phyloP scores from a whole-genome alignment of 2,329 filamentous ascomycete genomes.

The Penicillium corylophilum region DNA sequence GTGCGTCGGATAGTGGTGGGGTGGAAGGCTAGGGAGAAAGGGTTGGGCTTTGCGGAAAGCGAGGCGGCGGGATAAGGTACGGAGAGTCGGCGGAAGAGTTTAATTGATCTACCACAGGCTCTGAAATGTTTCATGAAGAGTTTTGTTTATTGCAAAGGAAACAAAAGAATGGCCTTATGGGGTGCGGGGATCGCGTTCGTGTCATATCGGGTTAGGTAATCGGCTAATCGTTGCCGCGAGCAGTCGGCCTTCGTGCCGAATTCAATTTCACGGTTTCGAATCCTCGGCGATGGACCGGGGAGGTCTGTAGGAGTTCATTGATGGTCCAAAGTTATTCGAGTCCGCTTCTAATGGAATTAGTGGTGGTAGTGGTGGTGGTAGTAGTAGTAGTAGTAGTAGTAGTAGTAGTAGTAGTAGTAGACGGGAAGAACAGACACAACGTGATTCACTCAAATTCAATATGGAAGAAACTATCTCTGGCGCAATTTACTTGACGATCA shows the following conservation, averaged over 20 bases:
- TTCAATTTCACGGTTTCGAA: neutral
- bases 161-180: slow-evolving; percentile 10
- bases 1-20: slow-evolving; percentile 39
- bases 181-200: slow-evolving; percentile 22
- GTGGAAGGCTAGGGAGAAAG: slow-evolving; percentile 21
- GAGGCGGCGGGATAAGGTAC: slow-evolving; percentile 11
- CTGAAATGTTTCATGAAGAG: slow-evolving; percentile 31
- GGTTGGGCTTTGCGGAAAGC: slow-evolving; percentile 19
- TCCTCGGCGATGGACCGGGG: neutral
- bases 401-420: neutral
- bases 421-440: neutral
- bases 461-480: neutral
- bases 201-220: slow-evolving; percentile 6
- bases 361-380: neutral
- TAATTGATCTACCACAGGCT: slow-evolving; percentile 23
- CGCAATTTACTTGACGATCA: neutral
- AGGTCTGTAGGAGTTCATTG: neutral
- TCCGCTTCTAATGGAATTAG: neutral
- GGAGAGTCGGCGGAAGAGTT: slow-evolving; percentile 22
- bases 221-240: neutral
- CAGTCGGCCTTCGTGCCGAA: slow-evolving; percentile 1
- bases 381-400: neutral
- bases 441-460: neutral
- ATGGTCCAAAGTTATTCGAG: neutral
- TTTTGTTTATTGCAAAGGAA: slow-evolving; percentile 12